Base-by-base conservation (phyloP, 768 basidiomycete species). In the Agaricus blazei region DNA sequence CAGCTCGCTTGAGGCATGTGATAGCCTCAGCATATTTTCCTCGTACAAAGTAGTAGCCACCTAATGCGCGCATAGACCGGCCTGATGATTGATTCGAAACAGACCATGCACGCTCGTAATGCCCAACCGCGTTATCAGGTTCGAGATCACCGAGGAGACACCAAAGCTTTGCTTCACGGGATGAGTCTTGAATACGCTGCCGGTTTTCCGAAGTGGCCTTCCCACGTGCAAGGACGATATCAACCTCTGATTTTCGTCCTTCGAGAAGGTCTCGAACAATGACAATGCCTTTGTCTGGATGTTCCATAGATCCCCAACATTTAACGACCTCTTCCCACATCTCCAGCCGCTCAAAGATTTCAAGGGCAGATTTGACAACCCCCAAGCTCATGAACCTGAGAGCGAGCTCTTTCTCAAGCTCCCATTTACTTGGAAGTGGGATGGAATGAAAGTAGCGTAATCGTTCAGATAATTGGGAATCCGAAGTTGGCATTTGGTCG, bases 271-370 rank as follows among this genome's bases (percentile, higher is more conserved):
- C 93, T 24, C 81, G 80, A 38, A 98, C 92, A 66, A 99, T 82
- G 2, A 74, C 68, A 57, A 93, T 78, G 4, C 87, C 97, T 65
- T 83, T 85, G 52, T 92, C 90, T 9, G 80, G 81, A 60, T 81
- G 74, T 60, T 96, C 94, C 72, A 95, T 78, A 15, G 84, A 75
- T 57, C 86, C 84, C 76, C 88, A 91, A 70, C 96, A 98, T 59
- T 80, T 77, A 42, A 93, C 93, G 7, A 91, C 94, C 60, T 98
- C 92, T 71, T 97, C 97, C 95, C 95, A 99, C 93, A 98, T 93
- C 72, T 98, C 94, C 58, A 98, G 75, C 36, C 91, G 80, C 70
- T 93, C 88, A 65, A 93, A 98, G 53, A 98, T 95, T 68, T 90
- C 95, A 48, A 98, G 74, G 0, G 97, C 95, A 4, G 90, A 93